Evolutionary conservation across 805 yeast genomes (phyloP).

Genomic region (Zygotorulaspora danielsina): DNA sequence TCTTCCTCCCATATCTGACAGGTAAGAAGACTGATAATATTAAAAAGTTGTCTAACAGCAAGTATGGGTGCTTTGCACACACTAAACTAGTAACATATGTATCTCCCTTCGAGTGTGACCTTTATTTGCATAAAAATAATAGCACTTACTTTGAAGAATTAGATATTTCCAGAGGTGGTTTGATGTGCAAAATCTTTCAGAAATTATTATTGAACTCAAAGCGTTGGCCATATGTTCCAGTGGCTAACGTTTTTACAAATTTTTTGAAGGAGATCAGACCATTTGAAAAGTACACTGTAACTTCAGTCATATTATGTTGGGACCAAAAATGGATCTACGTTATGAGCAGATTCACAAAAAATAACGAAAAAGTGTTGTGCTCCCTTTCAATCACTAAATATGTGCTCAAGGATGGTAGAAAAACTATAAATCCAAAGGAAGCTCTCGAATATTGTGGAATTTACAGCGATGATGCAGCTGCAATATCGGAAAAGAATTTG

Average conservation of each 20-base stretch:
- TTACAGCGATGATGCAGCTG: constrained; percentile 48
- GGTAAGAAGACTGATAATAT: constrained; percentile 23
- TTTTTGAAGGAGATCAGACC: constrained; percentile 73
- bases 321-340: constrained; percentile 83
- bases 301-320: constrained; percentile 69
- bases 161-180: constrained; percentile 70
- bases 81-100: constrained; percentile 49
- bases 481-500: constrained; percentile 40
- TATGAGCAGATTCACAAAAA: constrained; percentile 53
- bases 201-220: constrained; percentile 47
- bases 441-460: constrained; percentile 55
- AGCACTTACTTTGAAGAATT: constrained; percentile 78
- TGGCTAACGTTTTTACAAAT: constrained; percentile 63
- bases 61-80: constrained; percentile 40
- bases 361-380: constrained; percentile 39
- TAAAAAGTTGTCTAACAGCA: constrained; percentile 18
- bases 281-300: constrained; percentile 52
- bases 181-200: constrained; percentile 55
- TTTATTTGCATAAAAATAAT: constrained; percentile 83
- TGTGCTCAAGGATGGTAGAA: constrained; percentile 73
- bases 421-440: constrained; percentile 64
- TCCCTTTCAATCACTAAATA: constrained; percentile 70
- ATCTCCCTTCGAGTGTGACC: constrained; percentile 77
- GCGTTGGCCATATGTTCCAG: constrained; percentile 60
- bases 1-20: constrained; percentile 38